A percentile compares a stretch with the other conserved stretches of the same genome.
Conservation (phyloP, 805 yeast species). For the Jamesozyma rosinii region DNA sequence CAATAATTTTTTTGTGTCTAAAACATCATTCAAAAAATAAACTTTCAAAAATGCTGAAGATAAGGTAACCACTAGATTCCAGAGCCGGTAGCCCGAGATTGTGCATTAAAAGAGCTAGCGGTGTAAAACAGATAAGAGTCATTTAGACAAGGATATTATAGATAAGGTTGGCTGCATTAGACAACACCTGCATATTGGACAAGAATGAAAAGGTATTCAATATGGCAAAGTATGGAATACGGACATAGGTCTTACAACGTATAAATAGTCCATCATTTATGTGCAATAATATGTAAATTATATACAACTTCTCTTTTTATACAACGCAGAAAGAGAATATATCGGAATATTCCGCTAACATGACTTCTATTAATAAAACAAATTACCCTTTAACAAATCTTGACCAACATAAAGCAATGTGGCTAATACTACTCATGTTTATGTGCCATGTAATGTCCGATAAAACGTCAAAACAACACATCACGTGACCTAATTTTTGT, state of each 20-base stretch:
- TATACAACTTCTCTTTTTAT: not conserved
- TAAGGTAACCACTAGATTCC: not conserved
- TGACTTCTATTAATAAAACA: too few species aligned
- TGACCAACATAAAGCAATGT: too few species aligned
- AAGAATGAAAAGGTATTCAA: not conserved
- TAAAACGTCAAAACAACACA: too few species aligned
- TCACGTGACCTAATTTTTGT: too few species aligned
- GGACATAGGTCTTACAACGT: not conserved
- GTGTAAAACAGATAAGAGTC: not conserved
- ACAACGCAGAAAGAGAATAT: not conserved
- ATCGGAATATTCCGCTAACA: not conserved
- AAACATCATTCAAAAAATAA: too few species aligned
- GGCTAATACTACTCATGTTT: too few species aligned
- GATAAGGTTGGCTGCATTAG: not conserved
- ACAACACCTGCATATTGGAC: not conserved
- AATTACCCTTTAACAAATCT: too few species aligned
- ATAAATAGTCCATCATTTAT: not conserved
- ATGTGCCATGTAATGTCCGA: too few species aligned
- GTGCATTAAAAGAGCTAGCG: not conserved
- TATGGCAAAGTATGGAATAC: not conserved
- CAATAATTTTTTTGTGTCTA: too few species aligned
- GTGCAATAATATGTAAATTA: not conserved
- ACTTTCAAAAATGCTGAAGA: too few species aligned
- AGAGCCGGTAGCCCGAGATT: not conserved
- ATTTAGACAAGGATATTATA: not conserved